phyloP scores from a whole-genome alignment of 192 early-diverging fungal genomes.

The Coemansia sp. region DNA sequence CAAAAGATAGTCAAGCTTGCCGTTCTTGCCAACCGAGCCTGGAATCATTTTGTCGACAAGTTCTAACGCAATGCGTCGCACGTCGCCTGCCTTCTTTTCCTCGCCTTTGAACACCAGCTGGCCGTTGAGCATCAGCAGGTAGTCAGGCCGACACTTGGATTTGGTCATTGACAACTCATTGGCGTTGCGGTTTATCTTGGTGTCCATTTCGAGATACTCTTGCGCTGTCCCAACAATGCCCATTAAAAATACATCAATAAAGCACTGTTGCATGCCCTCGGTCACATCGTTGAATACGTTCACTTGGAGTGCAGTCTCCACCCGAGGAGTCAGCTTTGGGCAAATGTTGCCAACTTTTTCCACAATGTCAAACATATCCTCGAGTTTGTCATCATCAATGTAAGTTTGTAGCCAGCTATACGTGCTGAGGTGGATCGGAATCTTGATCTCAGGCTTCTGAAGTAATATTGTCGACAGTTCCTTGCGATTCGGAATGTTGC shows the following conservation, averaged over 20 bases:
- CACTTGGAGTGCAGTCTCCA: slow-evolving; percentile 32
- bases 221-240: slow-evolving; percentile 36
- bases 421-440: slow-evolving; percentile 30
- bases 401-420: slow-evolving; percentile 20
- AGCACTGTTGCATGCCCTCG: slow-evolving; percentile 47
- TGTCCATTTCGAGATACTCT: slow-evolving; percentile 19
- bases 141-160: slow-evolving; percentile 31
- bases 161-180: slow-evolving; percentile 36
- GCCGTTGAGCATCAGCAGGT: slow-evolving; percentile 30
- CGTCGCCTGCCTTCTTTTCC: slow-evolving; percentile 40
- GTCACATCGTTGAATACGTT: slow-evolving; percentile 23
- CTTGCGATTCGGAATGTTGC: slow-evolving; percentile 7
- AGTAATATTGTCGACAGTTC: slow-evolving; percentile 12
- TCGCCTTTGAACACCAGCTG: slow-evolving; percentile 53
- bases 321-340: slow-evolving; percentile 33
- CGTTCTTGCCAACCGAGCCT: slow-evolving; percentile 25
- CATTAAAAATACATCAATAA: slow-evolving; percentile 41
- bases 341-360: slow-evolving; percentile 42
- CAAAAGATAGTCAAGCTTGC: slow-evolving; percentile 32
- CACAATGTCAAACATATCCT: slow-evolving; percentile 27
- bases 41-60: slow-evolving; percentile 34
- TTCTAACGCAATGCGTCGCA: slow-evolving; percentile 33
- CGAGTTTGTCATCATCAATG: slow-evolving; percentile 13
- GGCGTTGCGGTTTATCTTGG: slow-evolving; percentile 41
- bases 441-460: slow-evolving; percentile 9